Evolutionary conservation across 2,329 filamentous ascomycete species (phyloP), one percentile per base, ranked within the genome.

Genomic region (Fusarium anguioides): DNA sequence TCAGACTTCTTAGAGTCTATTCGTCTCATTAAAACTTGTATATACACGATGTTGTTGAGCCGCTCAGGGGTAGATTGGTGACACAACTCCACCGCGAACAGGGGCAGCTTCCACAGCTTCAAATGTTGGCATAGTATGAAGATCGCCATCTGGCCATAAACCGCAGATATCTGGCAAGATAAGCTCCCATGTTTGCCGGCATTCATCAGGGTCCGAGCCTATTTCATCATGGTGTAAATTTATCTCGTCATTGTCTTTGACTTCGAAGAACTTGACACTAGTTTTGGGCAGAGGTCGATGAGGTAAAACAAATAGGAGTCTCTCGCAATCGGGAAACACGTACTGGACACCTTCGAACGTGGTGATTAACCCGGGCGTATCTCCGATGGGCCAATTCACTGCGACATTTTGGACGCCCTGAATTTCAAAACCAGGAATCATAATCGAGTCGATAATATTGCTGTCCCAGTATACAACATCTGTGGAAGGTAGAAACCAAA

Each of bases 401-500:
- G 27, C 42, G 2, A 63, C 3, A 8, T 55, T 54, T 6, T 33
- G 0, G 15, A 60, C 6, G 6, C 31, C 6, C n/a, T 6, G 15
- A 10, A 23, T 17, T 5, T 49, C 9, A 27, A 8, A 17, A 7
- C 26, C 26, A 27, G n/a, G n/a, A 8, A 7, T 11, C 5, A 9
- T 10, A 27, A 27, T 3, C 24, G 9, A 9, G 24, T 26, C 24
- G 9, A 26, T 26, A 6, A 26, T 26, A 6, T 26, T 9, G 24
- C 8, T 17, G 10, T 42, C 29, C 37, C 9, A 64, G 27, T 64
- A 64, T 9, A 60, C 3, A 9, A 60, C 49, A 15, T 64, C 61
- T 4, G 4, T 24, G 6, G 27, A 33, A 9, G 41, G 36, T 3
- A 18, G 36, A 11, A 58, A 33, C 23, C 41, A 57, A 18, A 64